Conservation (phyloP, 1,284 basidiomycete species). For the Malassezia arunalokei region DNA sequence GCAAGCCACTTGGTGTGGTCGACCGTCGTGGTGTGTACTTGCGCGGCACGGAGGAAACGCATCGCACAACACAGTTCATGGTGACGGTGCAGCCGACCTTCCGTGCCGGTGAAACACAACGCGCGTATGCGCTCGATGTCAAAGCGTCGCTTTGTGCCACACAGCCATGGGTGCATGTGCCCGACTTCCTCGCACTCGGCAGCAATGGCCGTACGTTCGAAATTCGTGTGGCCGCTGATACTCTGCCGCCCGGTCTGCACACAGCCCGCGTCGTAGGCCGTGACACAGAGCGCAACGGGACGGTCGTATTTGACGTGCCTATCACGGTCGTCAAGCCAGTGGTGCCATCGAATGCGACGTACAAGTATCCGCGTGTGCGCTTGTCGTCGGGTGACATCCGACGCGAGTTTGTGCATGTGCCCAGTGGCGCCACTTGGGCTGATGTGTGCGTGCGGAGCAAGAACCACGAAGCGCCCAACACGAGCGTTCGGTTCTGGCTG, state of each 20-base stretch:
- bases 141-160: conserved; percentile 28
- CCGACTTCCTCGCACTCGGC: conserved; percentile 40
- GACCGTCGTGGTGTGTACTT: conserved; percentile 45
- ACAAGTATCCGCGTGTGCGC: conserved; percentile 22
- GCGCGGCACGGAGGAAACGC: conserved; percentile 38
- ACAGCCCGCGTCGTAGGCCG: conserved; percentile 37
- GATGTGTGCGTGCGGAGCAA: conserved; percentile 37
- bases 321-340: conserved; percentile 45
- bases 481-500: conserved; percentile 45
- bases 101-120: conserved; percentile 37
- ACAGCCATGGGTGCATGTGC: conserved; percentile 38
- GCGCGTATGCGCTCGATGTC: conserved; percentile 39
- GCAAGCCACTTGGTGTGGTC: conserved; percentile 27
- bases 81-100: conserved; percentile 40
- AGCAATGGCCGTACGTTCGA: conserved; percentile 46
- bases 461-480: conserved; percentile 29
- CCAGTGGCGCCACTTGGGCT: conserved; percentile 46
- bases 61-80: conserved; percentile 32
- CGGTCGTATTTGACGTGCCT: conserved; percentile 42
- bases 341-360: conserved; percentile 23
- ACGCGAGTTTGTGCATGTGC: conserved; percentile 42
- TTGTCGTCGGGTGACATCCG: conserved; percentile 39
- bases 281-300: conserved; percentile 33
- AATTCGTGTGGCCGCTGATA: conserved; percentile 41
- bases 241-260: conserved; percentile 40